phyloP scores from a whole-genome alignment of 202 grass and related monocot species.

The Carex arenaria region DNA sequence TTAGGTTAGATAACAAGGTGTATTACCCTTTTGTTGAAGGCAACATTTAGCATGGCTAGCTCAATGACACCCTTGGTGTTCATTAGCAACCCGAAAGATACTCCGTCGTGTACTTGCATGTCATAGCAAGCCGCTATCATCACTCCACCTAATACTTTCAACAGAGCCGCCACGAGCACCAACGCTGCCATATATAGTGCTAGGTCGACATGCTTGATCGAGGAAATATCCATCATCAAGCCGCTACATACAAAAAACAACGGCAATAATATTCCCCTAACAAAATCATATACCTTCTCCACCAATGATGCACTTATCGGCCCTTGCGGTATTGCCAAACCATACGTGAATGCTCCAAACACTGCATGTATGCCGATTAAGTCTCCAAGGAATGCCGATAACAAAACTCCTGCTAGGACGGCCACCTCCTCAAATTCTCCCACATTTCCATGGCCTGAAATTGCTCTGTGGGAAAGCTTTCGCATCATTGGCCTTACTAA shows the following conservation, averaged over 20 bases:
- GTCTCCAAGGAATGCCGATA: slow-evolving; percentile 42
- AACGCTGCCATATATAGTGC: slow-evolving; percentile 20
- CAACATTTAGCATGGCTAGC: slow-evolving; percentile 68
- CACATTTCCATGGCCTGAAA: slow-evolving; percentile 18
- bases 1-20: background rate
- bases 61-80: slow-evolving; percentile 67
- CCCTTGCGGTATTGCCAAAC: slow-evolving; percentile 67
- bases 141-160: slow-evolving; percentile 34
- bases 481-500: slow-evolving; percentile 29
- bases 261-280: slow-evolving; percentile 43
- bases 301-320: slow-evolving; percentile 47
- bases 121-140: slow-evolving; percentile 32
- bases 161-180: background rate
- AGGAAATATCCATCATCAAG: slow-evolving; percentile 31
- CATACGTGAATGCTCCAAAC: slow-evolving; percentile 62
- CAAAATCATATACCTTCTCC: slow-evolving; percentile 67
- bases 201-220: background rate
- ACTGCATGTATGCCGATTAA: slow-evolving; percentile 51
- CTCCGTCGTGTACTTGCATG: slow-evolving; percentile 53
- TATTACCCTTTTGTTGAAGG: slow-evolving; percentile 34
- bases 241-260: slow-evolving; percentile 71
- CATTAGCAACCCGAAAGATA: slow-evolving; percentile 61
- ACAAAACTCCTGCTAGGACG: slow-evolving; percentile 57
- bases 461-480: background rate
- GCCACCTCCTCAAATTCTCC: slow-evolving; percentile 36